Conservation (phyloP, 202 grass and related monocot species). For the Schoenoplectus tabernaemontani region DNA sequence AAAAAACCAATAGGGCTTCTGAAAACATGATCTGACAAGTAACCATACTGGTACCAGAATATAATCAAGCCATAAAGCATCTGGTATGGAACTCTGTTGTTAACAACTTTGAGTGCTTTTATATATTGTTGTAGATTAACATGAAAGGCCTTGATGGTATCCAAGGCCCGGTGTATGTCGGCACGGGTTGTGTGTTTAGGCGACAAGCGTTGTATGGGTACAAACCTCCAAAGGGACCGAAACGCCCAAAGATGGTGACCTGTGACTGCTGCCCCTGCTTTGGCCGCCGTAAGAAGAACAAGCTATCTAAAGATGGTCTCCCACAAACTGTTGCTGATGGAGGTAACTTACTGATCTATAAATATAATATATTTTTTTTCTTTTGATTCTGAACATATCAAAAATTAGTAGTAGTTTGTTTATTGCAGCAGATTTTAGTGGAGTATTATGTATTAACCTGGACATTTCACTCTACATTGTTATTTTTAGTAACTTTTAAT, state of each 20-base stretch:
- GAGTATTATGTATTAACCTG: not conserved
- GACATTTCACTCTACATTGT: not conserved
- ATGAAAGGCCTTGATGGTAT: conserved; percentile 98
- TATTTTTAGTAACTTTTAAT: not conserved
- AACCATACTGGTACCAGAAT: not conserved
- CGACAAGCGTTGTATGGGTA: conserved; percentile 93
- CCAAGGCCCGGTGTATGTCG: conserved; percentile 94
- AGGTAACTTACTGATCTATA: conserved; percentile 22
- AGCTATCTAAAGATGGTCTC: conserved; percentile 53
- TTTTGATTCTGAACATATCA: not conserved
- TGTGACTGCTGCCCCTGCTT: conserved; percentile 99
- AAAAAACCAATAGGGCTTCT: not conserved
- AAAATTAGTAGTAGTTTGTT: not conserved
- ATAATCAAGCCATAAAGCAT: not conserved
- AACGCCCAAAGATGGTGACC: conserved; percentile 93
- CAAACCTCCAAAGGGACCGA: conserved; percentile 83
- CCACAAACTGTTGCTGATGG: conserved; percentile 38
- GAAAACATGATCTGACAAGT: not conserved
- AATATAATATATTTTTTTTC: not conserved
- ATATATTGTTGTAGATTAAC: conserved; percentile 54
- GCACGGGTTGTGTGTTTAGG: conserved; percentile 89
- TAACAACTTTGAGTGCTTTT: not conserved
- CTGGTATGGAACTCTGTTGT: not conserved
- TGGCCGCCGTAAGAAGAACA: conserved; percentile 71
- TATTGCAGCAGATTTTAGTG: not conserved